Conservation (phyloP, 495 filamentous ascomycete species). For the Neurospora sp. region DNA sequence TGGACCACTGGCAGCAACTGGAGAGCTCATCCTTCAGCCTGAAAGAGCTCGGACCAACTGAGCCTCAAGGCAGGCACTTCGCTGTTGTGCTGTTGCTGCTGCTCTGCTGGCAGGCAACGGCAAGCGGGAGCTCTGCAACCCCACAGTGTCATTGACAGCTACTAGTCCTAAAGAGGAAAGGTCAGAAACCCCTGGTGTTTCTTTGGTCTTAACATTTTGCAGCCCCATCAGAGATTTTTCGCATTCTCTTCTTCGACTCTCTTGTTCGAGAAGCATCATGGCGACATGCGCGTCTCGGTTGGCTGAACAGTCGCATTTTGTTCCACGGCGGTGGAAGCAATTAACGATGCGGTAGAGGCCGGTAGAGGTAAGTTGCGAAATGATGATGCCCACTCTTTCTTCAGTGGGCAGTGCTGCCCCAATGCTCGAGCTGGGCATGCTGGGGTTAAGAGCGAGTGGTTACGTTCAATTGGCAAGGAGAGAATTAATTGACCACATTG, state of each 20-base stretch:
- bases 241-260: neutral
- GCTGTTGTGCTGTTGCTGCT: neutral
- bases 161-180: neutral
- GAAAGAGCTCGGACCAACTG: conserved; percentile 22
- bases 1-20: conserved; percentile 3
- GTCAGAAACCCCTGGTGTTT: neutral
- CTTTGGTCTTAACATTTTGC: neutral
- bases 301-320: neutral
- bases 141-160: neutral
- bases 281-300: neutral
- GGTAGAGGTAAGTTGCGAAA: neutral
- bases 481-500: neutral
- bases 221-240: neutral
- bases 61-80: neutral
- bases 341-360: neutral
- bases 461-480: neutral
- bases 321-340: neutral
- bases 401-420: neutral
- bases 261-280: neutral
- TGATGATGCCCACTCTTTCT: neutral
- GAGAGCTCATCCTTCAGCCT: conserved; percentile 11
- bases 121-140: neutral
- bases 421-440: neutral
- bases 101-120: neutral
- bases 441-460: neutral